phyloP scores from a whole-genome alignment of 805 yeast species.

The Clavispora fructus region DNA sequence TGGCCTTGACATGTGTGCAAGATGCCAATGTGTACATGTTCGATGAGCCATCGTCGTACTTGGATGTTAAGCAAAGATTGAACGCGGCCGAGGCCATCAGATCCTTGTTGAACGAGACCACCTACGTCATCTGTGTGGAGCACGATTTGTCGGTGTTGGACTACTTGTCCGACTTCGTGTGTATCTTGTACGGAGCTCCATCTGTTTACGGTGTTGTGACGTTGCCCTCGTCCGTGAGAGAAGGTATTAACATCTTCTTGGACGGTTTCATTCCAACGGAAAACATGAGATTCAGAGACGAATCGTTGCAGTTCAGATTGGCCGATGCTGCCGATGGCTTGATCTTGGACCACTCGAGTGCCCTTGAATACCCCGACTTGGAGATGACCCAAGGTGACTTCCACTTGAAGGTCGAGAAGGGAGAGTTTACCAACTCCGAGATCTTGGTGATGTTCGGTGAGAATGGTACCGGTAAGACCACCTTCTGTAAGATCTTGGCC shows the following conservation, averaged over 20 bases:
- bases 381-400: conserved; percentile 94
- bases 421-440: conserved; percentile 94
- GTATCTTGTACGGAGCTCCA: conserved; percentile 96
- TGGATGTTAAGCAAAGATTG: conserved; percentile 98
- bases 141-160: conserved; percentile 98
- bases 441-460: conserved; percentile 99
- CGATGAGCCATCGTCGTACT: conserved; percentile 97
- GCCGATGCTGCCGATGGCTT: conserved; percentile 82
- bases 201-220: conserved; percentile 99
- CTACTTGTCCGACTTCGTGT: conserved; percentile 92
- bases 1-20: conserved; percentile 96
- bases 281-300: conserved; percentile 94
- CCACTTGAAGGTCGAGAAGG: conserved; percentile 72
- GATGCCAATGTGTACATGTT: conserved; percentile 96
- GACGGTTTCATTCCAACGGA: conserved; percentile 98
- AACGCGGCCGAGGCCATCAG: conserved; percentile 95
- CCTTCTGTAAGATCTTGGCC: conserved; percentile 91
- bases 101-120: conserved; percentile 67
- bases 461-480: conserved; percentile 99
- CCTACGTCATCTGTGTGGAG: conserved; percentile 93
- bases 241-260: conserved; percentile 96
- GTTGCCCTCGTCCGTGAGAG: conserved; percentile 93
- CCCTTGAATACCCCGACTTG: conserved; percentile 77
- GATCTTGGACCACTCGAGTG: conserved; percentile 71
- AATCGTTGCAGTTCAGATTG: conserved; percentile 88